These are phyloP conservation scores for Cryptococcus sp. DNA, from an alignment of 1,284 basidiomycete species.

Conservation along the genomic window DNA sequence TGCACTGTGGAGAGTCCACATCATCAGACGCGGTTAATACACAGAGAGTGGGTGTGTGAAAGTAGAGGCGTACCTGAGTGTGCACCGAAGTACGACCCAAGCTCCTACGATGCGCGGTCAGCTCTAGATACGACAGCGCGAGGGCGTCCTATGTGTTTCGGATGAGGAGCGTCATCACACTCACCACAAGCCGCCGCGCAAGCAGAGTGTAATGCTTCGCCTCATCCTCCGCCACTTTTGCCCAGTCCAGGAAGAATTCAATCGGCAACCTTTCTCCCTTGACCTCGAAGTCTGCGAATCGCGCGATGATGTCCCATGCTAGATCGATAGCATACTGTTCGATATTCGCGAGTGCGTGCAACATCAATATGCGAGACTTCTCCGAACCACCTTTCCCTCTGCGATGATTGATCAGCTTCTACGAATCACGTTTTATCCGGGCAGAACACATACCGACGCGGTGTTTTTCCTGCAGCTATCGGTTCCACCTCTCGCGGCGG, in stretches of 20 bases:
- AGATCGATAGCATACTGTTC: constrained; percentile 89
- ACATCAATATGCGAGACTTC: constrained; percentile 70
- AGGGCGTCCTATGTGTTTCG: too few relatives aligned
- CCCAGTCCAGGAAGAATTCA: constrained; percentile 73
- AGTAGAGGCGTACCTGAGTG: constrained; percentile 30
- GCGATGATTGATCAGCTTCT: constrained; percentile 46
- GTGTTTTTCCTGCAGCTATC: constrained; percentile 61
- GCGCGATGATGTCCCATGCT: constrained; percentile 83
- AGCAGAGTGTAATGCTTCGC: constrained; percentile 65
- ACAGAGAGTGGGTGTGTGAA: neutral
- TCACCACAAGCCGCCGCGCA: constrained; percentile 55
- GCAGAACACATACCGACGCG: constrained; percentile 23
- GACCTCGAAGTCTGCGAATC: constrained; percentile 60
- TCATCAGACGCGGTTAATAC: neutral
- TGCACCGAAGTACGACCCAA: constrained; percentile 72
- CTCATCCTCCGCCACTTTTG: constrained; percentile 80
- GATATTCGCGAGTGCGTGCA: constrained; percentile 79
- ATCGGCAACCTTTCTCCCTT: constrained; percentile 61
- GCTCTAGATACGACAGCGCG: neutral
- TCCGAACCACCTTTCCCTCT: constrained; percentile 59
- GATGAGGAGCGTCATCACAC: constrained; percentile 31
- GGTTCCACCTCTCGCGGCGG: constrained; percentile 69
- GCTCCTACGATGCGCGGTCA: constrained; percentile 51
- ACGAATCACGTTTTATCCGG: neutral
- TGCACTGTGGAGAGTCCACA: constrained; percentile 59